These are phyloP conservation scores for Rhynchospora tenuis DNA, from an alignment of 176 grass and related monocot genomes.

Conservation along the genomic window DNA sequence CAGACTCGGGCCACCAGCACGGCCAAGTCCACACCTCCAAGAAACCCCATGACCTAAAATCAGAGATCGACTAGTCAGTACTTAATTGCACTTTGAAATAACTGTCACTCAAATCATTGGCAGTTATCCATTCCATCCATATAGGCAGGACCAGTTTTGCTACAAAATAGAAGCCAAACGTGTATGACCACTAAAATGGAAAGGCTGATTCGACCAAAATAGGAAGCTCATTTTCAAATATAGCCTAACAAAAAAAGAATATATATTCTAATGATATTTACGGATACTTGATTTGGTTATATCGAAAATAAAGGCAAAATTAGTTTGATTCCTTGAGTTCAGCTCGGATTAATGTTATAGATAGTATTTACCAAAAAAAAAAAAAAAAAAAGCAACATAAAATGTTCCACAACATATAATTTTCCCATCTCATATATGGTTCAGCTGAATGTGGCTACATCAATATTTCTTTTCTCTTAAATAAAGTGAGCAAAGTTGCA, in stretches of 20 bases:
- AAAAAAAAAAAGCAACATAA: too few species aligned
- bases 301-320: background rate
- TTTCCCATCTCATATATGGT: background rate
- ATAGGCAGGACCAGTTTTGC: background rate
- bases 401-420: background rate
- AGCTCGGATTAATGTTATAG: background rate
- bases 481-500: background rate
- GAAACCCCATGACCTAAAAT: conserved; percentile 79
- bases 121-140: too few species aligned
- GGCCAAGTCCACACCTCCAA: conserved; percentile 97
- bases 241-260: background rate
- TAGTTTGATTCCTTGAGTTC: background rate
- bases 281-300: background rate
- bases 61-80: background rate
- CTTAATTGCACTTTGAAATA: background rate
- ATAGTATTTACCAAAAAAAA: background rate
- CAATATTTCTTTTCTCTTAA: background rate
- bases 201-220: background rate
- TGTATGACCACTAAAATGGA: background rate
- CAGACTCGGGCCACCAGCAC: conserved; percentile 79
- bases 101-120: background rate
- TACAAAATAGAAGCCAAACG: background rate
- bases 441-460: background rate
- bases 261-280: background rate
- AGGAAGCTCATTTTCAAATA: background rate